phyloP scores from a whole-genome alignment of 768 basidiomycete species.

The Lactarius deliciosus region DNA sequence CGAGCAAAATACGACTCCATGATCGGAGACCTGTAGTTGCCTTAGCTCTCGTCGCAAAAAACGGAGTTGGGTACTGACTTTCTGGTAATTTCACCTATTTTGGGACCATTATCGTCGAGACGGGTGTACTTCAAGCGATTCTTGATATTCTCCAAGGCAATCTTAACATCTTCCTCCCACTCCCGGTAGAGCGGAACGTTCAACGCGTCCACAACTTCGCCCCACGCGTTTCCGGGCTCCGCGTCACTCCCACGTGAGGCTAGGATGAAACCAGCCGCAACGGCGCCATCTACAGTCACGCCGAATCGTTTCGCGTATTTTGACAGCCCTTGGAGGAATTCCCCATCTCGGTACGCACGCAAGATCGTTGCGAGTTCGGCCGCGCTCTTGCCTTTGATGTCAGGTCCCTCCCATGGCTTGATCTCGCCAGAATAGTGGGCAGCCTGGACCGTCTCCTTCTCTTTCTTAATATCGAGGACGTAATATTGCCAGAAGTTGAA shows the following conservation, averaged over 20 bases:
- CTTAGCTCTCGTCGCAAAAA: slow-evolving; percentile 12
- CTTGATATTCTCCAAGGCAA: slow-evolving; percentile 70
- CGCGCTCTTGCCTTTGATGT: slow-evolving; percentile 56
- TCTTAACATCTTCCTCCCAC: slow-evolving; percentile 79
- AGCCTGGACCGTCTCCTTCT: slow-evolving; percentile 56
- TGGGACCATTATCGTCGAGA: slow-evolving; percentile 81
- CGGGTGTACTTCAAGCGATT: slow-evolving; percentile 79
- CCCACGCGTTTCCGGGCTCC: slow-evolving; percentile 57
- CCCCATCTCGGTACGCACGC: slow-evolving; percentile 45
- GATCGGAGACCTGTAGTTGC: slow-evolving; percentile 62
- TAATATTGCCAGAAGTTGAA: slow-evolving; percentile 94
- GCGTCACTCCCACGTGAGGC: slow-evolving; percentile 55
- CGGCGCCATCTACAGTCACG: slow-evolving; percentile 56
- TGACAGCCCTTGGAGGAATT: slow-evolving; percentile 52
- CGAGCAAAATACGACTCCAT: slow-evolving; percentile 94
- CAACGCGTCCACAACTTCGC: slow-evolving; percentile 74
- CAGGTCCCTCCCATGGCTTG: slow-evolving; percentile 59
- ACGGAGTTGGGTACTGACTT: slow-evolving; percentile 48
- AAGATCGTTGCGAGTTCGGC: slow-evolving; percentile 67
- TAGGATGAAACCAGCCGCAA: slow-evolving; percentile 74
- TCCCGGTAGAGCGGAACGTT: slow-evolving; percentile 88
- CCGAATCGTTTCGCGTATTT: slow-evolving; percentile 66
- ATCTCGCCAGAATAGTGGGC: slow-evolving; percentile 51
- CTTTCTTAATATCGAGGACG: slow-evolving; percentile 70
- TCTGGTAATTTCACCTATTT: slow-evolving; percentile 73